A percentile compares a stretch with the other conserved stretches of the same genome.
These are phyloP conservation scores for Coprinopsis strossmayeri DNA, from an alignment of 768 basidiomycete genomes.

Conservation along the genomic window DNA sequence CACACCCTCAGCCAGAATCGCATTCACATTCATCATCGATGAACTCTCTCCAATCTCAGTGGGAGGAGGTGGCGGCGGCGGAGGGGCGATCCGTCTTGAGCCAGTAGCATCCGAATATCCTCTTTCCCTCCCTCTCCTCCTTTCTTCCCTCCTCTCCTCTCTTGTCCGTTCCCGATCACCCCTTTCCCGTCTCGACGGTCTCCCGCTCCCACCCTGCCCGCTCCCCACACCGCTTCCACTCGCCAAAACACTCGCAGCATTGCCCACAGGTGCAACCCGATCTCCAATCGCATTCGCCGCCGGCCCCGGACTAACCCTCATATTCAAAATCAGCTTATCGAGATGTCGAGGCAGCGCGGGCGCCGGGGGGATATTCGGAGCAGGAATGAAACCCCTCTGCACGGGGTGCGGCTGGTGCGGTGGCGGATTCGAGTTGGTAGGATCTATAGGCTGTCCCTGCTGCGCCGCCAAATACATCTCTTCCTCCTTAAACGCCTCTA, in stretches of 20 bases:
- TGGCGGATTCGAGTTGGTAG: conserved; percentile 24
- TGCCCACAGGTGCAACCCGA: conserved; percentile 7
- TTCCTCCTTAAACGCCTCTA: conserved; percentile 77
- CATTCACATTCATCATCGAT: not conserved
- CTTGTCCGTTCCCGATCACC: conserved; percentile 11
- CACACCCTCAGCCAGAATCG: not conserved
- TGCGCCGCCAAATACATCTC: conserved; percentile 62
- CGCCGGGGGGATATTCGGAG: conserved; percentile 82
- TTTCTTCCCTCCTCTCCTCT: conserved; percentile 18
- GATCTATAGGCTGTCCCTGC: too few species aligned
- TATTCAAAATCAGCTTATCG: conserved; percentile 90
- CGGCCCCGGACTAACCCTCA: conserved; percentile 24
- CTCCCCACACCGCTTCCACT: conserved; percentile 23
- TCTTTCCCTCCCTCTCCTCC: conserved; percentile 14
- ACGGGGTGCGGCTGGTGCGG: conserved; percentile 19
- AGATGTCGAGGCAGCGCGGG: conserved; percentile 85
- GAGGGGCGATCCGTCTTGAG: conserved; percentile 16
- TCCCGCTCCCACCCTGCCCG: conserved; percentile 17
- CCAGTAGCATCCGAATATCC: conserved; percentile 12
- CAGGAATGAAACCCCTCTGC: conserved; percentile 42
- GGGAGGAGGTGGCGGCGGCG: conserved; percentile 23
- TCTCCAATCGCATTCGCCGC: conserved; percentile 12
- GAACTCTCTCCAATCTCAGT: conserved; percentile 19
- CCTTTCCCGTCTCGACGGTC: conserved; percentile 2
- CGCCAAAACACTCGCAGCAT: conserved; percentile 8